Conservation (phyloP, 2,329 filamentous ascomycete species). For the Monosporascus ibericus region DNA sequence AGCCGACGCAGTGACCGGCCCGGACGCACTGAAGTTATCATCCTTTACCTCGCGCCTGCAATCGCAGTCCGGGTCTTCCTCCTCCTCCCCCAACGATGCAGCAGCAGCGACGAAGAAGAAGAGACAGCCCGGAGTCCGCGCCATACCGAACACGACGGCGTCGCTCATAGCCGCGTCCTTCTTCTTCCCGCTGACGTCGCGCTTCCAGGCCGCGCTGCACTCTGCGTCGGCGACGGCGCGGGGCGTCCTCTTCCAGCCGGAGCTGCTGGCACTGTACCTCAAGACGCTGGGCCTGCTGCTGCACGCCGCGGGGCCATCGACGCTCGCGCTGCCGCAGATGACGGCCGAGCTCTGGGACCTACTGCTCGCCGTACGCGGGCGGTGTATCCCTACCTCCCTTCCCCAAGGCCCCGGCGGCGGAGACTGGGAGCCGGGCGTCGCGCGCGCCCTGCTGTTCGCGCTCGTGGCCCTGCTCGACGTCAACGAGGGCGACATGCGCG, state of each 20-base stretch:
- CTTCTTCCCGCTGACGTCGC: slow-evolving; percentile 80
- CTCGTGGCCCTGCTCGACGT: slow-evolving; percentile 77
- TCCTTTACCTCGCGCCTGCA: slow-evolving; percentile 78
- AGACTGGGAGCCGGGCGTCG: slow-evolving; percentile 51
- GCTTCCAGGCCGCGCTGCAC: slow-evolving; percentile 63
- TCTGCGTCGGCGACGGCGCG: slow-evolving; percentile 33
- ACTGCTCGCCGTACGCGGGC: slow-evolving; percentile 62
- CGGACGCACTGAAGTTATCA: slow-evolving; percentile 79
- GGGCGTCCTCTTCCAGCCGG: slow-evolving; percentile 65
- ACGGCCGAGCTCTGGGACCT: slow-evolving; percentile 80
- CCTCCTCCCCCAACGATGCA: slow-evolving; percentile 24
- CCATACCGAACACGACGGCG: slow-evolving; percentile 72
- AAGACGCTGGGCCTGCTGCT: slow-evolving; percentile 81
- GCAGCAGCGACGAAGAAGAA: slow-evolving; percentile 23
- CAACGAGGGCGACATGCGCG: slow-evolving; percentile 65
- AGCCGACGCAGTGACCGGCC: slow-evolving; percentile 73
- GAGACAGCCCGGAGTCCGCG: slow-evolving; percentile 36
- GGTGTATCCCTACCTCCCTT: slow-evolving; percentile 34
- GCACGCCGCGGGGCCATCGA: slow-evolving; percentile 76
- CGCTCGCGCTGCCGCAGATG: slow-evolving; percentile 68
- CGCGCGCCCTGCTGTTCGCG: slow-evolving; percentile 71
- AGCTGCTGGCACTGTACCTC: slow-evolving; percentile 71
- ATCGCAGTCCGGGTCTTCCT: slow-evolving; percentile 36
- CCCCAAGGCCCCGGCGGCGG: too few relatives aligned
- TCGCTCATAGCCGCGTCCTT: slow-evolving; percentile 69